Evolutionary conservation across 2,329 filamentous ascomycete genomes (phyloP).

Genomic region (Pestalotiopsis sp.): DNA sequence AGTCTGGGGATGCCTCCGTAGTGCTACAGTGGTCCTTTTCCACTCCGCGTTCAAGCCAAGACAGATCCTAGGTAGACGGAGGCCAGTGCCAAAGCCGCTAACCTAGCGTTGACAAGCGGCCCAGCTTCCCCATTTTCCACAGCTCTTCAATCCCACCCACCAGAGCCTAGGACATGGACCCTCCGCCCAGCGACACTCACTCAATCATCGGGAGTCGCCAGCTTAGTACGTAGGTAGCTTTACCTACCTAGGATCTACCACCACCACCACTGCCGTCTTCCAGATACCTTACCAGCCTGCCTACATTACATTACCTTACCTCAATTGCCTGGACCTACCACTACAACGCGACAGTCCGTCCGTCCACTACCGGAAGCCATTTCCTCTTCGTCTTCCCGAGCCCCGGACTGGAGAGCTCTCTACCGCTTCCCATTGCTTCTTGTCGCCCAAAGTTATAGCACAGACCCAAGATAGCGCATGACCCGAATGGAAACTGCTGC

Average conservation of each 20-base stretch:
- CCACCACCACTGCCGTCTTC: neutral
- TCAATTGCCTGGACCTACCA: neutral
- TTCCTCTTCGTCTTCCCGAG: neutral
- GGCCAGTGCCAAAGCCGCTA: neutral
- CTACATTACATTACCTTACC: too few species aligned
- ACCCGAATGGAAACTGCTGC: neutral
- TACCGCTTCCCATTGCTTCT: neutral
- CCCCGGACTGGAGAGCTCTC: neutral
- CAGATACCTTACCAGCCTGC: too few species aligned
- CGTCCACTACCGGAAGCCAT: neutral
- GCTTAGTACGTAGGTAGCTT: neutral
- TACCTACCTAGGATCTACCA: neutral
- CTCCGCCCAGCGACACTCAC: neutral
- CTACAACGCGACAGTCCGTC: neutral
- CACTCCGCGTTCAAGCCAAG: neutral
- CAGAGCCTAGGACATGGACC: neutral
- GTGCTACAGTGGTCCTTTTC: too few species aligned
- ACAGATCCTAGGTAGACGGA: neutral
- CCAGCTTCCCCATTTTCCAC: neutral
- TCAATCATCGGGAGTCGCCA: neutral
- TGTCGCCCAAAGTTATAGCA: neutral
- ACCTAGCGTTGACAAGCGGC: neutral
- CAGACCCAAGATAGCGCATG: neutral
- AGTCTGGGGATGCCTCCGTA: too few species aligned
- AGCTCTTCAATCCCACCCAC: neutral